Base-by-base conservation (phyloP, 1,284 basidiomycete genomes). In the Apiotrichum akiyoshidainum region DNA sequence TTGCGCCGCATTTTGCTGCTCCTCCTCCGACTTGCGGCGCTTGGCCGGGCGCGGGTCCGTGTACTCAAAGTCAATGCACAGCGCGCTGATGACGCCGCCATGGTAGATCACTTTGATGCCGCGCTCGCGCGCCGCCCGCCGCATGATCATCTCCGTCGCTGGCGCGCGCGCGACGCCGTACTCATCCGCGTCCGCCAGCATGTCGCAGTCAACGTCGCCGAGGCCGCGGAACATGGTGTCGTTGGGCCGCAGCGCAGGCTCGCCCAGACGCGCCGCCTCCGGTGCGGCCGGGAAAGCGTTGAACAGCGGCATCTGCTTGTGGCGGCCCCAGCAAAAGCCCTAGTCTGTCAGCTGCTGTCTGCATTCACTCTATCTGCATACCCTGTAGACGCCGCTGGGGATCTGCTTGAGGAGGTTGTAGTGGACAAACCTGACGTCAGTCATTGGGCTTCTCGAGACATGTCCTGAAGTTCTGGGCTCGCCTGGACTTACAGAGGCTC, bases 331-430 rank as follows among this genome's bases (percentile, higher is more conserved):
- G 5, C 70, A 72, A 66, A 67, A 78, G 1, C 76, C 74, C 48
- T 50, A 7, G 4, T 17, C 17, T n/a, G 37, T 50, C 48, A 50
- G 48, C 16, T 8, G 0, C 5, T 26, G 4, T 19, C n/a, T 41
- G 37, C n/a, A n/a, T n/a, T n/a, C n/a, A n/a, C n/a, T n/a, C 16
- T 34, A 34, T 14, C 10, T 13, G 22, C 48, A 21, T 10, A 50
- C 48, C 17, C 69, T 58, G 10, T 71, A 71, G 46, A 80, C 64
- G 3, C 77, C 78, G 1, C 66, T 70, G 3, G 78, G 76, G 49
- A 81, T 78, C 65, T 80, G 74, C 63, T 81, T 81, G 50, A 82
- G 65, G 21, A 81, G 67, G 54, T 76, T 77, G 72, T 79, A 80
- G 65, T 82, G 81, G 3, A 82, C 73, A 57, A 81, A 80, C n/a